A percentile compares a stretch with the other conserved stretches of the same genome.
Evolutionary conservation across 805 yeast species (phyloP).

Genomic region (Suhomyces sp.): DNA sequence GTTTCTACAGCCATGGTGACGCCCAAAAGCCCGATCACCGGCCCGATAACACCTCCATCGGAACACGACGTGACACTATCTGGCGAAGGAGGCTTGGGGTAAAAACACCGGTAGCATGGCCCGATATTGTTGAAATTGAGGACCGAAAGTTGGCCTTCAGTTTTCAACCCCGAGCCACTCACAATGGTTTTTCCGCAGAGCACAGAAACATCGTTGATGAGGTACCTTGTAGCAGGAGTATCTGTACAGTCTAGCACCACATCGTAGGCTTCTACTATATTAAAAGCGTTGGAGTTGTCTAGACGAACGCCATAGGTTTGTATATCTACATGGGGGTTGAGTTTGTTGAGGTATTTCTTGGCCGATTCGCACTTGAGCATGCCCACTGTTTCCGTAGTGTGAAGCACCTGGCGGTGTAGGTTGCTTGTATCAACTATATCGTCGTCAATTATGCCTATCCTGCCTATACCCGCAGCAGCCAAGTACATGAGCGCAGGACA

Average conservation of each 20-base stretch:
- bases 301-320: constrained; percentile 52
- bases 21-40: constrained; percentile 93
- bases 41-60: constrained; percentile 94
- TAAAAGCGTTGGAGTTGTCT: constrained; percentile 56
- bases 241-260: constrained; percentile 91
- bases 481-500: constrained; percentile 85
- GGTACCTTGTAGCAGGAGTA: constrained; percentile 81
- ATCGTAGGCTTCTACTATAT: constrained; percentile 63
- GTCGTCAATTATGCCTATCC: constrained; percentile 80
- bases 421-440: constrained; percentile 84
- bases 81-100: constrained; percentile 88
- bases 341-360: constrained; percentile 40
- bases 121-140: constrained; percentile 64
- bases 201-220: constrained; percentile 83
- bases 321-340: constrained; percentile 70
- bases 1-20: constrained; percentile 85
- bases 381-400: constrained; percentile 65
- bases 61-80: constrained; percentile 78
- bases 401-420: constrained; percentile 86
- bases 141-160: constrained; percentile 87
- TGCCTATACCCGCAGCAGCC: constrained; percentile 85
- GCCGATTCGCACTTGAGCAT: constrained; percentile 81
- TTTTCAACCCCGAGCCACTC: constrained; percentile 86
- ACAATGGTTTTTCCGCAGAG: constrained; percentile 66
- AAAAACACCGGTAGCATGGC: constrained; percentile 94